Base-by-base conservation (phyloP, 306 rosid species). In the Quercus wislizeni region DNA sequence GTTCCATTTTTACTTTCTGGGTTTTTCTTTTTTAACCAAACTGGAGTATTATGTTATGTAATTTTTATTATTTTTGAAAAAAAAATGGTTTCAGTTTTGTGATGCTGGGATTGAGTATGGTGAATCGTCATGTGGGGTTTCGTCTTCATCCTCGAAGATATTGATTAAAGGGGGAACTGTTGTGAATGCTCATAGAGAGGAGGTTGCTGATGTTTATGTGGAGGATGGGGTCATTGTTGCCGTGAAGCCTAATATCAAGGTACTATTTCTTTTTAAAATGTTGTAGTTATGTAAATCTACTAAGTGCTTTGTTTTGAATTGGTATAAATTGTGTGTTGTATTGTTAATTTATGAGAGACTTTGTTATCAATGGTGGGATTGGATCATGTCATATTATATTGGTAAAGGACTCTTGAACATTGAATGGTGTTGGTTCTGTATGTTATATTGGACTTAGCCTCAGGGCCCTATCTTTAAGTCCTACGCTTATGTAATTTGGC, bases 191-290 rank as follows among this genome's bases (percentile, higher is more conserved):
- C 92, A 92, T 68, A 86, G 83, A 19, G 89, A 75, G 83, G 93
- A 94, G 76, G 18, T 87, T 74, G 97, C 99, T 54, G 97, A 92
- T 85, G 97, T 94, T 75, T 94, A 92, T 79, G 90, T 92, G 8
- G 86, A 91, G 79, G 91, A 89, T 71, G 99, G 95, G 17, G 79
- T 91, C 68, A 90, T 92, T 64, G 80, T 92, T 76, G 89, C 95
- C 12, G 89, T 94, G 52, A 84, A 86, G 81, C 97, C 97, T 55
- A 78, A 85, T 74, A 90, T 94, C 83, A 78, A 27, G 80, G 97
- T 19, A 7, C 7, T 73, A 71, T 12, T 3, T 30, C 65, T 7
- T 15, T 62, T 41, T 41, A 4, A 31, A 31, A 31, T 41, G 7
- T 59, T 67, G 13, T 43, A 46, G 49, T 38, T 20, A 5, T 5